A percentile compares a stretch with the other conserved stretches of the same genome.
These are phyloP conservation scores for Endotrypanum monterogeii DNA, from an alignment of 208 protist genomes.

Conservation along the genomic window DNA sequence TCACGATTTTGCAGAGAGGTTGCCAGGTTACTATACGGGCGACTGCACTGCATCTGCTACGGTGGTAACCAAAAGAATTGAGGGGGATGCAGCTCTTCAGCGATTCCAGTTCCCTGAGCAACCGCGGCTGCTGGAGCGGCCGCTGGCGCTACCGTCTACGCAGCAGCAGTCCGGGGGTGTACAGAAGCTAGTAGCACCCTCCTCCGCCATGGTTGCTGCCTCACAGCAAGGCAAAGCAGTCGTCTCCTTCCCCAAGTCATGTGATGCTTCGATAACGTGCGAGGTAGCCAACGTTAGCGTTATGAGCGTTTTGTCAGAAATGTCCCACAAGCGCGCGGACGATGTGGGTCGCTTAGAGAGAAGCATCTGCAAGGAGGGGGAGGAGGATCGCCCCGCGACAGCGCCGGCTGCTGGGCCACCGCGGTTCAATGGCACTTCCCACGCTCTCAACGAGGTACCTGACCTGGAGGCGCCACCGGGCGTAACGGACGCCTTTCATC, in stretches of 20 bases:
- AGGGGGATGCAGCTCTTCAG: not conserved
- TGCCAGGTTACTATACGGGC: not conserved
- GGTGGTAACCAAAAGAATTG: not conserved
- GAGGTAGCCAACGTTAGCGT: not conserved
- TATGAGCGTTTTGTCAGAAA: not conserved
- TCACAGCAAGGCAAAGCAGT: not conserved
- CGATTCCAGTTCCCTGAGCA: not conserved
- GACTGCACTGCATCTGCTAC: not conserved
- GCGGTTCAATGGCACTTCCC: not conserved
- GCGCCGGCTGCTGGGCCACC: not conserved
- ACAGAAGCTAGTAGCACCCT: not conserved
- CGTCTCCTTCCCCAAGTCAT: not conserved
- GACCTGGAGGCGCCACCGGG: slow-evolving; percentile 3
- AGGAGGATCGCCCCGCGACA: not conserved
- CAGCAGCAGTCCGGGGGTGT: not conserved
- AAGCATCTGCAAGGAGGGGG: not conserved
- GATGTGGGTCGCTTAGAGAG: not conserved
- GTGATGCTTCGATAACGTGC: not conserved
- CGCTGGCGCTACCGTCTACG: not conserved
- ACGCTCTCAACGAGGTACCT: not conserved
- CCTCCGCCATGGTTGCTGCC: not conserved
- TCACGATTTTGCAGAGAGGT: slow-evolving; percentile 15
- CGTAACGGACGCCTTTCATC: slow-evolving; percentile 8
- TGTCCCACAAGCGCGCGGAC: not conserved
- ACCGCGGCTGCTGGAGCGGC: not conserved